Percentiles rank a stretch among this genome's conserved stretches.
These are phyloP conservation scores for Exobasidium rhododendri DNA, from an alignment of 1,284 basidiomycete species.

Conservation along the genomic window DNA sequence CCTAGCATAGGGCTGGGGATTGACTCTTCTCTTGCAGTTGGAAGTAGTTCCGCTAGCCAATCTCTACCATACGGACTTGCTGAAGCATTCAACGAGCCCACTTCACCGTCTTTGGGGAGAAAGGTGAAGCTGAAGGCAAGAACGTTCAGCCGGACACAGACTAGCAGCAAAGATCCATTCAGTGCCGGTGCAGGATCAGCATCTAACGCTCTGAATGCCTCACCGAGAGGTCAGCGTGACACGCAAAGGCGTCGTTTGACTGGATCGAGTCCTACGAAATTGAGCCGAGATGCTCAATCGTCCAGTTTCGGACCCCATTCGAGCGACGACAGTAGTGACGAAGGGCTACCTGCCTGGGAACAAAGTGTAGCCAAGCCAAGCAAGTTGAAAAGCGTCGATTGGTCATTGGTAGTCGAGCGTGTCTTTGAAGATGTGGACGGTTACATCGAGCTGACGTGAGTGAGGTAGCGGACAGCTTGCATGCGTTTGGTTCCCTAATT, in stretches of 20 bases:
- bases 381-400: constrained; percentile 7
- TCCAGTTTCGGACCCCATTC: background rate
- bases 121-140: constrained; percentile 9
- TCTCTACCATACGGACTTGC: constrained; percentile 5
- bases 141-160: constrained; percentile 21
- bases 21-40: constrained; percentile 11
- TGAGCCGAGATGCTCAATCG: background rate
- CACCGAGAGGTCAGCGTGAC: constrained; percentile 10
- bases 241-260: constrained; percentile 5
- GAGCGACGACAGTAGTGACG: background rate
- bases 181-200: constrained; percentile 16
- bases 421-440: constrained; percentile 23
- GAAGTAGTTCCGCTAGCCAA: constrained; percentile 17
- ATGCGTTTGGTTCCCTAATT: too few relatives aligned
- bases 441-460: constrained; percentile 18
- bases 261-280: background rate
- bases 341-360: background rate
- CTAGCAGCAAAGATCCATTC: constrained; percentile 24
- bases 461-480: too few relatives aligned
- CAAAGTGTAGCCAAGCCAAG: background rate
- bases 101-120: constrained; percentile 10
- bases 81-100: constrained; percentile 9
- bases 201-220: background rate
- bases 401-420: constrained; percentile 18
- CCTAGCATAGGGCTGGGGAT: constrained; percentile 20